These are phyloP conservation scores for Phaeodactylum tricornutum DNA, from an alignment of 108 stramenopile species.

Conservation along the genomic window DNA sequence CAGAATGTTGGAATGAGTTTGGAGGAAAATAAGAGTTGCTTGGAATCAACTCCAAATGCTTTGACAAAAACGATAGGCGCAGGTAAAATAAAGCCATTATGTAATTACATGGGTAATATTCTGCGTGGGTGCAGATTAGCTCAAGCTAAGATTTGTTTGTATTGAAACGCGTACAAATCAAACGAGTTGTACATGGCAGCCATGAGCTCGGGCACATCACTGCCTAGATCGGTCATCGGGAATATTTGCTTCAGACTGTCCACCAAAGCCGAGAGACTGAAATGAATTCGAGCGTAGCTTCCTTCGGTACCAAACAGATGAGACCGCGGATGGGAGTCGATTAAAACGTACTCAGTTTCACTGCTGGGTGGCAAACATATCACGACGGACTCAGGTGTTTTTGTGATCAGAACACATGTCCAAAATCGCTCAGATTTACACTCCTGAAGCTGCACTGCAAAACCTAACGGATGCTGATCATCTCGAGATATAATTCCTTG, in stretches of 20 bases:
- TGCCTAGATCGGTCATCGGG: slow-evolving; percentile 48
- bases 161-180: slow-evolving; percentile 48
- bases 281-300: slow-evolving; percentile 52
- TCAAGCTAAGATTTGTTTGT: too few species aligned
- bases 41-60: too few species aligned
- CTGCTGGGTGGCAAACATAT: slow-evolving; percentile 33
- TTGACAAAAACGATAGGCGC: too few species aligned
- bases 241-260: slow-evolving; percentile 46
- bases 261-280: slow-evolving; percentile 28
- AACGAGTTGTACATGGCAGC: slow-evolving; percentile 79
- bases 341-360: slow-evolving; percentile 25
- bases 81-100: too few species aligned
- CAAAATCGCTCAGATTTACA: slow-evolving; percentile 22
- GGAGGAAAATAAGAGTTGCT: slow-evolving; percentile 73
- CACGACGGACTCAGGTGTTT: slow-evolving; percentile 73
- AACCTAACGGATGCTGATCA: slow-evolving; percentile 36
- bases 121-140: too few species aligned
- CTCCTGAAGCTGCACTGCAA: slow-evolving; percentile 27
- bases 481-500: slow-evolving; percentile 57
- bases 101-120: too few species aligned
- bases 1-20: slow-evolving; percentile 71
- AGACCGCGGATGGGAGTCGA: slow-evolving; percentile 80
- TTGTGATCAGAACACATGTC: slow-evolving; percentile 58
- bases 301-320: slow-evolving; percentile 18
- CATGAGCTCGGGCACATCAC: slow-evolving; percentile 74